A percentile compares a stretch with the other conserved stretches of the same genome.
Conservation (phyloP, 176 grass and related monocot genomes). For the Miscanthus lutarioriparius region DNA sequence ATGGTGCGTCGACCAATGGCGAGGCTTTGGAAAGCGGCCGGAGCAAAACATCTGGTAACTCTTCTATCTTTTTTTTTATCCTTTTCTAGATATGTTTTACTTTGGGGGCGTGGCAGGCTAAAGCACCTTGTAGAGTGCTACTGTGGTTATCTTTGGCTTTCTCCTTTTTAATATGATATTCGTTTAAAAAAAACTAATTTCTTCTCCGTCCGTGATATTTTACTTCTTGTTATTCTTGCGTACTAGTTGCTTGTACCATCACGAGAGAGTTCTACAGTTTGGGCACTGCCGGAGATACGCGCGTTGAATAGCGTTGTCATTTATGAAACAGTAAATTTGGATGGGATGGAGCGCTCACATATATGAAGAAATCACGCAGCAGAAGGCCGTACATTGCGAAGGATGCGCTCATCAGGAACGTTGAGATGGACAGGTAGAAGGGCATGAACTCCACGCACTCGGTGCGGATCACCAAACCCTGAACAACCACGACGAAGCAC, state of each 20-base stretch:
- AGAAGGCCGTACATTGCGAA: constrained; percentile 69
- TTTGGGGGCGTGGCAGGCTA: too few relatives aligned
- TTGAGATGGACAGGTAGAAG: constrained; percentile 79
- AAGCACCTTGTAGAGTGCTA: too few relatives aligned
- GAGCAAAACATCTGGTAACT: too few relatives aligned
- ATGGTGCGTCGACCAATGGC: too few relatives aligned
- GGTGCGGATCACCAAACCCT: constrained; percentile 80
- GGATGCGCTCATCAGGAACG: constrained; percentile 63
- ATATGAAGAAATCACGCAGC: constrained; percentile 72
- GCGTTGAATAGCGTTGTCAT: background rate
- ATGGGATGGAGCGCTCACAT: constrained; percentile 42
- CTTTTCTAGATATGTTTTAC: too few relatives aligned
- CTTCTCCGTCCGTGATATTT: background rate
- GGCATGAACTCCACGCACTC: constrained; percentile 95
- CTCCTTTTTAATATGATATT: too few relatives aligned
- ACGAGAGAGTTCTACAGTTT: background rate
- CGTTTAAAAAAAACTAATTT: too few relatives aligned
- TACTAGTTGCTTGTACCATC: background rate
- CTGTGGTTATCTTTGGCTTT: too few relatives aligned
- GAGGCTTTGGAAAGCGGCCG: too few relatives aligned
- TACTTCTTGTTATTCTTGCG: background rate
- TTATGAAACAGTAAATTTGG: background rate
- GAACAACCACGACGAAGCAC: background rate
- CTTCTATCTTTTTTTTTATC: too few relatives aligned
- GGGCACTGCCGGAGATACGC: background rate